Percentiles rank a stretch among this genome's conserved stretches.
Conservation (phyloP, 2,329 filamentous ascomycete species). For the Fusarium sulawesiense region DNA sequence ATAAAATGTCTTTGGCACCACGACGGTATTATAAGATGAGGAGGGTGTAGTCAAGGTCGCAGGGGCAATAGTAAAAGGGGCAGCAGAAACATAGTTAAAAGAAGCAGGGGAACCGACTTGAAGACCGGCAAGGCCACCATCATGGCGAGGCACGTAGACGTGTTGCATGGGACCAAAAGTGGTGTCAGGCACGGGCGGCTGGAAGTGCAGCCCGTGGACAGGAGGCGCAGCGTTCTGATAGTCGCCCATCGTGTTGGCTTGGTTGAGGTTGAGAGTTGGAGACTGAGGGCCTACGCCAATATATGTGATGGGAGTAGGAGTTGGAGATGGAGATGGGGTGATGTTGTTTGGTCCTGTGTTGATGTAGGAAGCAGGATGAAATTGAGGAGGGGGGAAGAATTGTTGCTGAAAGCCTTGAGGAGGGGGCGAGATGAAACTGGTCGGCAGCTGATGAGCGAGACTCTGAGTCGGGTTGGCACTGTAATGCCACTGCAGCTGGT, state of each 20-base stretch:
- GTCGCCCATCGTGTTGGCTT: constrained; percentile 47
- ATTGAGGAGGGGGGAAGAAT: constrained; percentile 17
- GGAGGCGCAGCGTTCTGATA: constrained; percentile 59
- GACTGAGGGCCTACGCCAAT: constrained; percentile 42
- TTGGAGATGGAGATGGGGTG: background rate
- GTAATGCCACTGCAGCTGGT: constrained; percentile 50
- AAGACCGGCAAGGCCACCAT: constrained; percentile 51
- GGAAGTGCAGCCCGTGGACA: constrained; percentile 62
- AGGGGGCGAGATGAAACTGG: constrained; percentile 32
- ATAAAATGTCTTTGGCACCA: constrained; percentile 51
- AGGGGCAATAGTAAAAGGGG: constrained; percentile 35
- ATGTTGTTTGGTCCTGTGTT: constrained; percentile 17
- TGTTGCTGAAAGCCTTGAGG: constrained; percentile 28
- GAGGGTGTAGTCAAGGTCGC: constrained; percentile 40
- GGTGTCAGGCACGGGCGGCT: constrained; percentile 69
- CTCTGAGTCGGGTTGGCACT: constrained; percentile 51
- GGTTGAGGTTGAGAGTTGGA: constrained; percentile 43
- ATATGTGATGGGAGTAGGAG: constrained; percentile 42
- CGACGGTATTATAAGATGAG: constrained; percentile 45
- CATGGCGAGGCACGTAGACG: constrained; percentile 66
- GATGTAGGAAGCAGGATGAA: constrained; percentile 30
- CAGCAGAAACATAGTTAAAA: constrained; percentile 45
- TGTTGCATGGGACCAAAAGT: constrained; percentile 66
- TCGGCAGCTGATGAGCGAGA: constrained; percentile 43
- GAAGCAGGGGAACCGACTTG: constrained; percentile 50